Conservation (phyloP, 352 stramenopile species). For the Globisporangium apiculatum region DNA sequence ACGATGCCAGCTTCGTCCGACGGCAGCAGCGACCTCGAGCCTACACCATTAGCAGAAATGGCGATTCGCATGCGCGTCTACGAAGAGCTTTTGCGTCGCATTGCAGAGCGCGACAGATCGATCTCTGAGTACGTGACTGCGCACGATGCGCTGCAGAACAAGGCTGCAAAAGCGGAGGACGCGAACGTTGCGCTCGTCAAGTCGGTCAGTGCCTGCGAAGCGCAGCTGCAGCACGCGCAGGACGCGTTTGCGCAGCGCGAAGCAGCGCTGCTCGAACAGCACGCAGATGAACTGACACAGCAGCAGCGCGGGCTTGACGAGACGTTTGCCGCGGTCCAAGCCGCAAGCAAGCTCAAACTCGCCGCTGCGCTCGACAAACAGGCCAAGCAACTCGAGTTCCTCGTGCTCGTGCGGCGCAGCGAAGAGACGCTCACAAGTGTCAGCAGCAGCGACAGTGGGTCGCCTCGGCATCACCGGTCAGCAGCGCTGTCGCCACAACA, state of each 20-base stretch:
- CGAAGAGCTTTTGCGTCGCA: slow-evolving; percentile 4
- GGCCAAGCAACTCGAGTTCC: slow-evolving; percentile 38
- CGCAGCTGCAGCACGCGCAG: not conserved
- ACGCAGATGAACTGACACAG: not conserved
- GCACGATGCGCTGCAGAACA: slow-evolving; percentile 7
- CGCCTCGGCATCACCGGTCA: not conserved
- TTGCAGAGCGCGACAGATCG: not conserved
- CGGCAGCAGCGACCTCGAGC: not conserved
- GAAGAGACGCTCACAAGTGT: not conserved
- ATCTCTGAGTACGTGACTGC: not conserved
- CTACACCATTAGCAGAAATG: not conserved
- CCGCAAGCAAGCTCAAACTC: slow-evolving; percentile 13
- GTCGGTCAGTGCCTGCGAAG: not conserved
- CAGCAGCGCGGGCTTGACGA: not conserved
- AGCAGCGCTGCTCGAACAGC: not conserved
- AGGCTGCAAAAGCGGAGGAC: not conserved
- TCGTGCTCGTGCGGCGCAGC: slow-evolving; percentile 15
- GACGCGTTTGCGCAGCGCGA: not conserved
- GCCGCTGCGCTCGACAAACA: slow-evolving; percentile 31
- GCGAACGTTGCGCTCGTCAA: not conserved
- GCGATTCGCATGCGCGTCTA: slow-evolving; percentile 3
- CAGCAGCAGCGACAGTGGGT: not conserved
- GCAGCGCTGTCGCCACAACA: slow-evolving; percentile 11
- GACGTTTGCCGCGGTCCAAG: not conserved
- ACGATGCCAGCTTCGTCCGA: too few relatives aligned